Evolutionary conservation across 2,329 filamentous ascomycete genomes (phyloP).

Genomic region (Sporothrix globosa): DNA sequence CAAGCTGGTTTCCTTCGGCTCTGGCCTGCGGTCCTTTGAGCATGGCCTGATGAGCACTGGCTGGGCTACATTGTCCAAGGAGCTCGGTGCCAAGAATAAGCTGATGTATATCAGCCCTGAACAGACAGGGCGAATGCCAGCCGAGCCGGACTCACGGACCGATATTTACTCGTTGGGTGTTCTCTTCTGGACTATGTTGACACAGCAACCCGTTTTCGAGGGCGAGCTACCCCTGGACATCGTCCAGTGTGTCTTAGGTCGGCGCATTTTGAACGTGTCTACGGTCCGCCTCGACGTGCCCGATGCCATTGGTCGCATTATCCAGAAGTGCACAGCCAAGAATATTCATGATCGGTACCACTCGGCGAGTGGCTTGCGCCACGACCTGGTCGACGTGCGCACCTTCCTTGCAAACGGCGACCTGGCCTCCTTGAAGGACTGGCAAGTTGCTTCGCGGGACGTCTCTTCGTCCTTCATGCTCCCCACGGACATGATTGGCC

Average conservation of each 20-base stretch:
- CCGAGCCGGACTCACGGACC: constrained; percentile 86
- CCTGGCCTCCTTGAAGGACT: constrained; percentile 68
- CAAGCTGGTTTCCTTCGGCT: constrained; percentile 82
- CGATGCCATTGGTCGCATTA: constrained; percentile 77
- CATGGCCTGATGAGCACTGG: constrained; percentile 83
- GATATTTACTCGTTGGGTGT: constrained; percentile 93
- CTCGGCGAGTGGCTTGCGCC: constrained; percentile 81
- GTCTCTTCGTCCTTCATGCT: constrained; percentile 91
- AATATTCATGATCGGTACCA: constrained; percentile 86
- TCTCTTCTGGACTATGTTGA: constrained; percentile 83
- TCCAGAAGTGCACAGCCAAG: constrained; percentile 91
- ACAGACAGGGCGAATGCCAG: constrained; percentile 89
- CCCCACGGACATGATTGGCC: constrained; percentile 78
- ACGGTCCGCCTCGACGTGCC: constrained; percentile 80
- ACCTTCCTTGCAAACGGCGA: constrained; percentile 77
- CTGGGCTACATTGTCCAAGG: constrained; percentile 81
- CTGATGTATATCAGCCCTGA: constrained; percentile 91
- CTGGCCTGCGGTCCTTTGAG: constrained; percentile 84
- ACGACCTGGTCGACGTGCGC: constrained; percentile 76
- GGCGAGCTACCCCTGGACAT: constrained; percentile 83
- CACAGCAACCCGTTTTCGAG: constrained; percentile 77
- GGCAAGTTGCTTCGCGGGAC: constrained; percentile 79
- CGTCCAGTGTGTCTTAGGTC: constrained; percentile 83
- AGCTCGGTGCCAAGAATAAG: constrained; percentile 85
- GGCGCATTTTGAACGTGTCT: constrained; percentile 75